phyloP scores from a whole-genome alignment of 1,284 basidiomycete genomes.

The Kwoniella shivajii region DNA sequence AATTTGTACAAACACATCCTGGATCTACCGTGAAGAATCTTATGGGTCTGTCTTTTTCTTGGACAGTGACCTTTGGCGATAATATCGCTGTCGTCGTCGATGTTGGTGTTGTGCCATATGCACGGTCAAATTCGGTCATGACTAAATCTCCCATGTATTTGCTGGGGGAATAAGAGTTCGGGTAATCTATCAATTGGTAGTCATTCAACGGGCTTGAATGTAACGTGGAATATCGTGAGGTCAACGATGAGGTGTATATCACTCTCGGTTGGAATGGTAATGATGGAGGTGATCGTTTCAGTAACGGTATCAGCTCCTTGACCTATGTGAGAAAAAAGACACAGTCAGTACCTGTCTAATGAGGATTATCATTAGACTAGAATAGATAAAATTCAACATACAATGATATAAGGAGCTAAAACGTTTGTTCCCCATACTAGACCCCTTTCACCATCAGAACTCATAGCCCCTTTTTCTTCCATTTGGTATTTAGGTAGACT shows the following conservation, averaged over 20 bases:
- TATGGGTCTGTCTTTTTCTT: constrained; percentile 37
- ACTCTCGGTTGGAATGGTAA: constrained; percentile 62
- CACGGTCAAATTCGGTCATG: constrained; percentile 60
- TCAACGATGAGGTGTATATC: constrained; percentile 78
- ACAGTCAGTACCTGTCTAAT: neutral
- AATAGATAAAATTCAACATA: constrained; percentile 55
- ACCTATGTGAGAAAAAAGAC: constrained; percentile 24
- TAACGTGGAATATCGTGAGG: constrained; percentile 63
- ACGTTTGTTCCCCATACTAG: constrained; percentile 84
- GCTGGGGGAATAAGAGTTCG: constrained; percentile 68
- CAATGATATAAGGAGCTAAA: constrained; percentile 78
- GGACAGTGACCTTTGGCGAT: constrained; percentile 30
- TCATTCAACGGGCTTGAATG: constrained; percentile 60
- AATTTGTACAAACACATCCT: constrained; percentile 71
- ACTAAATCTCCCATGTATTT: constrained; percentile 83
- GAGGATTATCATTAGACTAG: neutral
- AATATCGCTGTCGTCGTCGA: constrained; percentile 20
- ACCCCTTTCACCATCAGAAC: constrained; percentile 69
- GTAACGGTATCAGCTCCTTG: constrained; percentile 45
- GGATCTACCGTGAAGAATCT: constrained; percentile 73
- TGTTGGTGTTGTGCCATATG: constrained; percentile 51
- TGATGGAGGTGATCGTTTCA: constrained; percentile 43
- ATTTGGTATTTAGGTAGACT: constrained; percentile 66
- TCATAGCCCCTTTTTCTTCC: constrained; percentile 66
- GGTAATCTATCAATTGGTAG: constrained; percentile 68